Evolutionary conservation across 179 eudicot species (phyloP).

Genomic region (Nepenthes alata): DNA sequence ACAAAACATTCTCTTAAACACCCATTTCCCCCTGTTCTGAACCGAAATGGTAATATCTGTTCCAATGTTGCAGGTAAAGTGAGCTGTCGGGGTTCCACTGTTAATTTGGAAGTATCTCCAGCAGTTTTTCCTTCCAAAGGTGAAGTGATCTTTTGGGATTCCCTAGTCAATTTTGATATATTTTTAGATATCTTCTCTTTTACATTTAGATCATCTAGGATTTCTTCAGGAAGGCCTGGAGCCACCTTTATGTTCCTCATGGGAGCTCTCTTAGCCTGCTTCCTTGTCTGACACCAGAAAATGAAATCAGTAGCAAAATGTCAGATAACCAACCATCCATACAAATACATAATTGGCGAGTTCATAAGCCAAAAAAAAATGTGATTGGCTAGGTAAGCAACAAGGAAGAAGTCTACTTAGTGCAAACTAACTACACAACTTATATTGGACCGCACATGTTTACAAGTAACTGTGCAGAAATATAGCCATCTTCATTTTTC

Average conservation of each 20-base stretch:
- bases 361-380: not conserved
- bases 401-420: too few relatives aligned
- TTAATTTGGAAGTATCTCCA: slow-evolving; percentile 19
- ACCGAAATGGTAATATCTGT: slow-evolving; percentile 11
- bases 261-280: slow-evolving; percentile 32
- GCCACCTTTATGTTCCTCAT: slow-evolving; percentile 37
- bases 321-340: not conserved
- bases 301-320: not conserved
- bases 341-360: not conserved
- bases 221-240: slow-evolving; percentile 17
- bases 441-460: not conserved
- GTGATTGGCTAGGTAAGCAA: too few relatives aligned
- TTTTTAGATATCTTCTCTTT: slow-evolving; percentile 30
- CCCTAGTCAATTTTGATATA: slow-evolving; percentile 24
- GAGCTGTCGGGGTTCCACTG: slow-evolving; percentile 16
- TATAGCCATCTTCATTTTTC: not conserved
- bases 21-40: slow-evolving; percentile 13
- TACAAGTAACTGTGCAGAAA: not conserved
- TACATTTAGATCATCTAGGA: slow-evolving; percentile 13
- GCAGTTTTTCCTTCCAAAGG: slow-evolving; percentile 6
- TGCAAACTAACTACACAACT: not conserved
- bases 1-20: slow-evolving; percentile 6
- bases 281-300: slow-evolving; percentile 25
- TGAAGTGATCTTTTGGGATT: slow-evolving; percentile 16
- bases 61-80: slow-evolving; percentile 10